Evolutionary conservation across 805 yeast genomes (phyloP).

Genomic region (Kluyveromyces nonfermentans): DNA sequence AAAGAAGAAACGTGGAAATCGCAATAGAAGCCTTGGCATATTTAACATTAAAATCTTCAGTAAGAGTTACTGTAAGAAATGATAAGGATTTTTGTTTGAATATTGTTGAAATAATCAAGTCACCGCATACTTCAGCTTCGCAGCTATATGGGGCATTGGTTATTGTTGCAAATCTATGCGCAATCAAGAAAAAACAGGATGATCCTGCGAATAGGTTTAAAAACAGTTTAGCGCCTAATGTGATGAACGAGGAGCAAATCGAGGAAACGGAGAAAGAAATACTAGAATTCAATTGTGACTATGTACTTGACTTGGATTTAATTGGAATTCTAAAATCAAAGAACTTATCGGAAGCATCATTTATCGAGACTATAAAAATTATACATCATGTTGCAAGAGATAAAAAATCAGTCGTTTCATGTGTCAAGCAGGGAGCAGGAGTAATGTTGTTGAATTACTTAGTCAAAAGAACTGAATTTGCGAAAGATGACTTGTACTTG

Average conservation of each 20-base stretch:
- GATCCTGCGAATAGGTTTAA: slow-evolving; percentile 6
- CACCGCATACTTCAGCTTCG: slow-evolving; percentile 9
- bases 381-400: slow-evolving; percentile 25
- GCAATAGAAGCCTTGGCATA: slow-evolving; percentile 43
- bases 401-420: slow-evolving; percentile 16
- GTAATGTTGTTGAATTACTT: slow-evolving; percentile 33
- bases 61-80: slow-evolving; percentile 31
- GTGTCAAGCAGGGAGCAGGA: slow-evolving; percentile 41
- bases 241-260: slow-evolving; percentile 17
- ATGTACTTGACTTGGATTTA: slow-evolving; percentile 14
- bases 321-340: slow-evolving; percentile 14
- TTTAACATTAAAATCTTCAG: slow-evolving; percentile 34
- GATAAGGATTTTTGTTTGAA: slow-evolving; percentile 30
- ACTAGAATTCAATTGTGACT: slow-evolving; percentile 12
- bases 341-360: slow-evolving; percentile 16
- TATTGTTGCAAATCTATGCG: slow-evolving; percentile 28
- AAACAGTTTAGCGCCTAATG: slow-evolving; percentile 22
- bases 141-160: slow-evolving; percentile 27
- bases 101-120: slow-evolving; percentile 19
- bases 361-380: slow-evolving; percentile 26
- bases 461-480: slow-evolving; percentile 8
- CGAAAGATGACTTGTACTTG: slow-evolving; percentile 18
- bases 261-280: slow-evolving; percentile 16
- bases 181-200: slow-evolving; percentile 12
- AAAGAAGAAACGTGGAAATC: slow-evolving; percentile 7